Evolutionary conservation across 129 eudicot genomes (phyloP).

Genomic region (Erigeron canadensis): DNA sequence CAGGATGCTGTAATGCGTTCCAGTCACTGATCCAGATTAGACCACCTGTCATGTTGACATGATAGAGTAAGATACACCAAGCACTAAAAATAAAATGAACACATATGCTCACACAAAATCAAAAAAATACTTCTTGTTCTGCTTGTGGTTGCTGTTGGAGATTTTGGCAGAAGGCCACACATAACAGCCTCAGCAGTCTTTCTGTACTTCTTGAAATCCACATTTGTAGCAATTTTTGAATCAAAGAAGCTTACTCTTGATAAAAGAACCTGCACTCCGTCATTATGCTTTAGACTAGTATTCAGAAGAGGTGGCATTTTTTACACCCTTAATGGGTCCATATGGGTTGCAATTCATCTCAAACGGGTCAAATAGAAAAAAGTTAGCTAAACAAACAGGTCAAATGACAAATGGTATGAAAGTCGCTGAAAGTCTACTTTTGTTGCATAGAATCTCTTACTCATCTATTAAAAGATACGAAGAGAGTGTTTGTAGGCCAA

Average conservation of each 20-base stretch:
- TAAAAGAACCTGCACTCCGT: slow-evolving; percentile 65
- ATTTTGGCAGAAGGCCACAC: slow-evolving; percentile 92
- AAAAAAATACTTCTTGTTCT: slow-evolving; percentile 64
- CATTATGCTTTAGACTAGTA: background rate
- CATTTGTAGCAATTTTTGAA: slow-evolving; percentile 46
- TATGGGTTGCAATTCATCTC: background rate
- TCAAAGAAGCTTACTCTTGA: slow-evolving; percentile 87
- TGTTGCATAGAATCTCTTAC: too few relatives aligned
- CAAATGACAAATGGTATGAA: background rate
- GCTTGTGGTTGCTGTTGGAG: slow-evolving; percentile 91
- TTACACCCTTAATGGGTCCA: background rate
- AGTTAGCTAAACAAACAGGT: background rate
- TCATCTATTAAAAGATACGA: background rate
- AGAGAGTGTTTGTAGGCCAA: background rate
- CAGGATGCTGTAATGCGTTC: slow-evolving; percentile 93
- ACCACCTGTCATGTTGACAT: slow-evolving; percentile 51
- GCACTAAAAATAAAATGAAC: background rate
- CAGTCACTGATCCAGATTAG: slow-evolving; percentile 89
- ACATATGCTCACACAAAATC: background rate
- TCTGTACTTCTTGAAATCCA: slow-evolving; percentile 58
- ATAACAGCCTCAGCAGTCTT: slow-evolving; percentile 90
- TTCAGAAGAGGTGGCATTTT: background rate
- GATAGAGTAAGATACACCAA: background rate
- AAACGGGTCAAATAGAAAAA: too few relatives aligned
- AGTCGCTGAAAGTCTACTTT: background rate